phyloP scores from a whole-genome alignment of 225 moss, liverwort and hornwort genomes.

The Climacium dendroides region DNA sequence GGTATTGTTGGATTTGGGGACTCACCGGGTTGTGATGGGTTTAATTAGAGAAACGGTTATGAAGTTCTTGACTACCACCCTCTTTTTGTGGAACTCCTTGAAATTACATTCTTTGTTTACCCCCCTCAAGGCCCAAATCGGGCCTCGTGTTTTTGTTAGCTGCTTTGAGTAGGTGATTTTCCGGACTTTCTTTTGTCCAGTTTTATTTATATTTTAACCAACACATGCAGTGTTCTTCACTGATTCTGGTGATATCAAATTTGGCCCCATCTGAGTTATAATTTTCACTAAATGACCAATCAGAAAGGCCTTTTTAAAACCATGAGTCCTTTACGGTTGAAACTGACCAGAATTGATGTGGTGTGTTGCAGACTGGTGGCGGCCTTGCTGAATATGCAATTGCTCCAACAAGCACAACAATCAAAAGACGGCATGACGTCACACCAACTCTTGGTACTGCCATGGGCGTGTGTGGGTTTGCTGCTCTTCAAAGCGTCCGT shows the following conservation, averaged over 20 bases:
- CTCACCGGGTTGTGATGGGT: not conserved
- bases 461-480: conserved; percentile 34
- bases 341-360: not conserved
- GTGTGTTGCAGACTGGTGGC: conserved; percentile 36
- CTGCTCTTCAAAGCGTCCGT: conserved; percentile 67
- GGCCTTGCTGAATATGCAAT: conserved; percentile 70
- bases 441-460: conserved; percentile 44
- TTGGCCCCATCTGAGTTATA: not conserved
- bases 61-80: not conserved
- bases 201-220: not conserved
- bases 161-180: not conserved
- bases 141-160: not conserved
- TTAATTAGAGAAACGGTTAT: not conserved
- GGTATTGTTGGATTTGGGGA: not conserved
- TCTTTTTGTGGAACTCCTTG: not conserved
- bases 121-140: not conserved
- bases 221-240: not conserved
- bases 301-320: not conserved
- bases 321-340: not conserved
- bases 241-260: not conserved
- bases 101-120: not conserved
- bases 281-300: not conserved
- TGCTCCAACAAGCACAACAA: conserved; percentile 30
- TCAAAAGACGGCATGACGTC: conserved; percentile 46
- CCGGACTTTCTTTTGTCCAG: not conserved